Conservation (phyloP, 345 rosid genomes). For the Eucalyptus grandis region DNA sequence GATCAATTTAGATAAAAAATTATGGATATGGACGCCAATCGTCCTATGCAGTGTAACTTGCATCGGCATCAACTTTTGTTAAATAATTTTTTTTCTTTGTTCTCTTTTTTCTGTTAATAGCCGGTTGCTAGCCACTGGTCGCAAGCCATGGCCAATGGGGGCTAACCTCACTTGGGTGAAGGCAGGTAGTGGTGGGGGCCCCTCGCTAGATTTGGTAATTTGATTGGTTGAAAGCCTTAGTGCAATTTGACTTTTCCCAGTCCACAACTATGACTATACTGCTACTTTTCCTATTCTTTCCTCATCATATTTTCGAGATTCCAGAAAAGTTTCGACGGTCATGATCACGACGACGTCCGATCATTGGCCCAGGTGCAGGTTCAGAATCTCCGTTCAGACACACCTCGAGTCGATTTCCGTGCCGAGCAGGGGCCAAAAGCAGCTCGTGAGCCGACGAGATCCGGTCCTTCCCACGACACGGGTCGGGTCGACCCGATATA, state of each 20-base stretch:
- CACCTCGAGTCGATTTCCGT: not conserved
- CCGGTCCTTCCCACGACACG: not conserved
- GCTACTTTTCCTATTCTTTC: not conserved
- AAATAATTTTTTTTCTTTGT: accelerated
- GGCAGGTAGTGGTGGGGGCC: no score
- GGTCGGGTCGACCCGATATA: not conserved
- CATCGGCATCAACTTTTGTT: accelerated
- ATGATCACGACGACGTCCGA: not conserved
- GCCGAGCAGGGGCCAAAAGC: not conserved
- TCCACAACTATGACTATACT: not conserved
- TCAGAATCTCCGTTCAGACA: not conserved
- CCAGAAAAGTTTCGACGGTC: not conserved
- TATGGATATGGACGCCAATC: accelerated
- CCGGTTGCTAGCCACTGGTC: accelerated
- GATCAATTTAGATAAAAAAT: no score
- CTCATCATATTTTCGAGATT: not conserved
- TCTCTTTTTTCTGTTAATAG: accelerated
- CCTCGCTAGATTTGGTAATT: no score
- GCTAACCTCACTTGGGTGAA: no score
- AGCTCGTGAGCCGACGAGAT: not conserved
- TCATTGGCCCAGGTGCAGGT: not conserved
- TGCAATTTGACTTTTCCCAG: not conserved
- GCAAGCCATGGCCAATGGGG: no score
- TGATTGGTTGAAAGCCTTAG: not conserved
- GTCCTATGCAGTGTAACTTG: accelerated